Conservation (phyloP, 768 basidiomycete species). For the Hypholoma sublateritium region DNA sequence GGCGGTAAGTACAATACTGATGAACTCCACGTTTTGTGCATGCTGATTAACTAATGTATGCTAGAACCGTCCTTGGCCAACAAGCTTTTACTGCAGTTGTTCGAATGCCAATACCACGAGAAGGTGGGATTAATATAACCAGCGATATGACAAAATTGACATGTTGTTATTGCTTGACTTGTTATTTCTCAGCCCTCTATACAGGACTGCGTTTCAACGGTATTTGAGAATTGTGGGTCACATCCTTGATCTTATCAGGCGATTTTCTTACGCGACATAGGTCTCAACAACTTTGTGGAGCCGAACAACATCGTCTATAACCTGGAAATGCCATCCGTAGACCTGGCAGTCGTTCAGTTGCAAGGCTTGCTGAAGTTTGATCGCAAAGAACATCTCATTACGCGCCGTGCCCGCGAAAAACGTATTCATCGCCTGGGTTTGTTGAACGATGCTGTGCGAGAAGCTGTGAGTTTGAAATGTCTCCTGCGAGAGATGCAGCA, state of each 20-base stretch:
- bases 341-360: conserved; percentile 35
- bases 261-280: conserved; percentile 30
- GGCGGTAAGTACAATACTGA: conserved; percentile 31
- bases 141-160: background rate
- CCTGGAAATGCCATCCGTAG: conserved; percentile 44
- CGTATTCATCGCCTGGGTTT: conserved; percentile 42
- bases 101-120: conserved; percentile 81
- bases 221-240: conserved; percentile 60
- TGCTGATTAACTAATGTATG: background rate
- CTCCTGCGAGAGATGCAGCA: conserved; percentile 1
- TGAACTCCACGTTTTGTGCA: background rate
- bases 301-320: conserved; percentile 57
- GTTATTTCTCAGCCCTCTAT: conserved; percentile 58
- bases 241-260: background rate
- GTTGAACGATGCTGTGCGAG: conserved; percentile 40
- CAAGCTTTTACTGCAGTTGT: conserved; percentile 57
- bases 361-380: conserved; percentile 33
- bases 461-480: conserved; percentile 38
- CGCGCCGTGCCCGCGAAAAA: conserved; percentile 40
- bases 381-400: conserved; percentile 37
- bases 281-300: conserved; percentile 59
- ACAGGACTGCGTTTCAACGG: conserved; percentile 64
- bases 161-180: no score
- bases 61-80: conserved; percentile 65
- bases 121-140: conserved; percentile 47